Conservation (phyloP, 1,284 basidiomycete genomes). For the Ustilago esculenta region DNA sequence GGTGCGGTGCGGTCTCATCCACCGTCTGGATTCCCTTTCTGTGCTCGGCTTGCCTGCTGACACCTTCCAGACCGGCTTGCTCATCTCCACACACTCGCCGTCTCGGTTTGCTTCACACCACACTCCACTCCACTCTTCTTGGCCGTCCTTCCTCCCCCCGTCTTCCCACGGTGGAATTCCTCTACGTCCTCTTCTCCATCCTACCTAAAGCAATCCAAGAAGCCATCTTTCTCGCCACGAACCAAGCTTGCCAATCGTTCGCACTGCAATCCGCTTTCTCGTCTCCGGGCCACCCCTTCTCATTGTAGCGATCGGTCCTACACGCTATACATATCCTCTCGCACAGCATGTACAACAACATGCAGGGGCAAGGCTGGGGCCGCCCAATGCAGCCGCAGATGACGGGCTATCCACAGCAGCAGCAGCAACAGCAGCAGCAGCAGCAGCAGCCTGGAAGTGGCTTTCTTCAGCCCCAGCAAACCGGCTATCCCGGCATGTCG, state of each 20-base stretch:
- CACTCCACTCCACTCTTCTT: background rate
- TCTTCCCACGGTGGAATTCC: too few species aligned
- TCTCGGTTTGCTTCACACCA: constrained; percentile 1
- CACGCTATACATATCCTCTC: constrained; percentile 4
- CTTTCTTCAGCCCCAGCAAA: constrained; percentile 52
- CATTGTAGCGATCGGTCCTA: constrained; percentile 10
- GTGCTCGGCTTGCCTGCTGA: background rate
- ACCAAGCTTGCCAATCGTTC: too few species aligned
- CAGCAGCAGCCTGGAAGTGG: constrained; percentile 47
- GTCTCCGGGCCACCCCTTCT: background rate
- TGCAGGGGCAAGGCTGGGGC: constrained; percentile 57
- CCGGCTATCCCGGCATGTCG: constrained; percentile 50
- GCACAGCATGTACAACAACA: constrained; percentile 55
- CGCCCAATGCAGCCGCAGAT: constrained; percentile 51
- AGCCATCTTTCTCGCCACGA: too few species aligned
- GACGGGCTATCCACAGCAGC: constrained; percentile 54
- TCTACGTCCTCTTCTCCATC: too few species aligned
- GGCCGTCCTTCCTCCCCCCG: background rate
- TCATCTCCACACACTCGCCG: background rate
- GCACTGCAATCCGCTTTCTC: too few species aligned
- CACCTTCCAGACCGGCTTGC: background rate
- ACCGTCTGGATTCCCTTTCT: background rate
- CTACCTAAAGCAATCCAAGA: too few species aligned
- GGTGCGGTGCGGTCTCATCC: too few species aligned
- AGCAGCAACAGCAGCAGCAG: constrained; percentile 51